Evolutionary conservation across 345 rosid genomes (phyloP), one percentile per base, ranked within the genome.

Genomic region (Euphorbia peplus): DNA sequence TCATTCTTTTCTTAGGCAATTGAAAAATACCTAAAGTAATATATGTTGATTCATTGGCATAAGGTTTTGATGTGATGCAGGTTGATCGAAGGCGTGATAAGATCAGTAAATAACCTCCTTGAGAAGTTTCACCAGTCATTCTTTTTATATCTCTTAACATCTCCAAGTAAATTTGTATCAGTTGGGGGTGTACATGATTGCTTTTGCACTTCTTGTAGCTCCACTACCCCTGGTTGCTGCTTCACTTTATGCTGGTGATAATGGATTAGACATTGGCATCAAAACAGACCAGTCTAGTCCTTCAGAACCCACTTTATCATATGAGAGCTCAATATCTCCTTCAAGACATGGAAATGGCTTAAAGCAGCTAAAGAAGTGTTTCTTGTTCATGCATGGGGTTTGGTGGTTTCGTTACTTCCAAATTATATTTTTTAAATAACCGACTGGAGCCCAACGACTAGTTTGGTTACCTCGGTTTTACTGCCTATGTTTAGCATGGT

Each of bases 61-160:
- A 81, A 61, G 26, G 2, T 54, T 63, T 53, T 58, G 58, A 37
- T 73, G 32, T 70, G 70, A 56, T 67, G 82, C 92, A 91, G 99
- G 83, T 77, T 91, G 83, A 88, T 91, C 76, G 99, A 95, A 86
- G 99, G 95, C 70, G 92, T 88, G 48, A 53, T 91, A 71, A 79
- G 92, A 80, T 95, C 98, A 56, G 91, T 90, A 54, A 91, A 91
- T 73, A 95, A 95, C 78, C 96, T 95, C 70, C 93, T 91, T 13
- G 98, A 91, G 86, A 91, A 95, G 84, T 91, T 95, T 80, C 99
- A 95, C 74, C 98, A 95, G 73, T 95, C 99, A 56, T 90, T 90
- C 80, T 95, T 95, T 72, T 85, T 90, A 9, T 95, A 95, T 79
- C 85, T 88, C 13, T 80, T 90, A 75, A 91, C 96, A 73, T 86